phyloP scores from a whole-genome alignment of 2,329 filamentous ascomycete genomes.

The Fusarium sp. region DNA sequence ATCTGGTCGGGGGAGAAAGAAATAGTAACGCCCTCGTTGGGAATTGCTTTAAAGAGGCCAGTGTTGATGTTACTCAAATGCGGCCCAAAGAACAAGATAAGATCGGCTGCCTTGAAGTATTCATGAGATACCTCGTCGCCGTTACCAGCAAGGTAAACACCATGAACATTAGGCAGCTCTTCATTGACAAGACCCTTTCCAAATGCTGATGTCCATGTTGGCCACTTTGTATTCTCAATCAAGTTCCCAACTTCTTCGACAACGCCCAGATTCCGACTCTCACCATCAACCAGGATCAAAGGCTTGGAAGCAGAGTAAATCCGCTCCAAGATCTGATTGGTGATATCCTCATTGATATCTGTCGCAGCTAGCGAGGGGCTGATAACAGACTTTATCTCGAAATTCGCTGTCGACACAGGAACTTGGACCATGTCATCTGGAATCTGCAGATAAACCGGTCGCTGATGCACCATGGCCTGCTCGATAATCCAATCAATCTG shows the following conservation, averaged over 20 bases:
- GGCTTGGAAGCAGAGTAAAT: slow-evolving; percentile 19
- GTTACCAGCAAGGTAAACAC: slow-evolving; percentile 3
- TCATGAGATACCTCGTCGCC: not conserved
- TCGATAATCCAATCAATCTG: slow-evolving; percentile 24
- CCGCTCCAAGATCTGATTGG: not conserved
- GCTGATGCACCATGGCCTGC: slow-evolving; percentile 7
- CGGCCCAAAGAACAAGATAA: slow-evolving; percentile 15
- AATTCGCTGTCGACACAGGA: not conserved
- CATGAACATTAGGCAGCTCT: slow-evolving; percentile 17
- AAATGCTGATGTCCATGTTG: slow-evolving; percentile 20
- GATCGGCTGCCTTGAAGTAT: slow-evolving; percentile 15
- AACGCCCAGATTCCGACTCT: slow-evolving; percentile 4
- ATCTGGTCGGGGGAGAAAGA: slow-evolving; percentile 8
- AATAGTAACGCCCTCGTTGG: not conserved
- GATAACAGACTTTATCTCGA: not conserved
- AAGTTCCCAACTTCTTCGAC: slow-evolving; percentile 1
- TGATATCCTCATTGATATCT: not conserved
- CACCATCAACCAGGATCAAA: slow-evolving; percentile 12
- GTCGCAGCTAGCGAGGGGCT: not conserved
- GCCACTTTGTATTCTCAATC: not conserved
- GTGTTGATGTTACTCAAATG: slow-evolving; percentile 28
- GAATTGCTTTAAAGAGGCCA: slow-evolving; percentile 8
- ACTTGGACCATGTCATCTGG: slow-evolving; percentile 18
- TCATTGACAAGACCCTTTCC: slow-evolving; percentile 14
- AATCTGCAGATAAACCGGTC: slow-evolving; percentile 20